These are phyloP conservation scores for Russula earlei DNA, from an alignment of 768 basidiomycete species.

Conservation along the genomic window DNA sequence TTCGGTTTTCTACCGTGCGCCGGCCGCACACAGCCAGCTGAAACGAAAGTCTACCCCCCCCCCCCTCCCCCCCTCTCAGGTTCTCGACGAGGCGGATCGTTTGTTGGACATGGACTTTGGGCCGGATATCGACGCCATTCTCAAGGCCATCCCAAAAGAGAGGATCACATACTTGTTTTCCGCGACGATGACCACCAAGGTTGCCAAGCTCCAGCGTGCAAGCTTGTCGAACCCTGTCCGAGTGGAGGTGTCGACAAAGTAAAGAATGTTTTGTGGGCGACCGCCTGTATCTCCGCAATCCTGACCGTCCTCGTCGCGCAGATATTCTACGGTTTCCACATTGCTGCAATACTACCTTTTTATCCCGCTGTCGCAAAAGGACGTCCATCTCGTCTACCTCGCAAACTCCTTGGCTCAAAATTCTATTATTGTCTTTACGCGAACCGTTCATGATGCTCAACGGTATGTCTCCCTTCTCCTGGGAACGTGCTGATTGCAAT, in stretches of 20 bases:
- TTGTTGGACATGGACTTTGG: constrained; percentile 96
- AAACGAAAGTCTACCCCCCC: neutral
- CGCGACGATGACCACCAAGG: constrained; percentile 98
- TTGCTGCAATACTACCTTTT: constrained; percentile 94
- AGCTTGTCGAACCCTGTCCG: constrained; percentile 89
- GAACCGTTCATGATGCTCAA: constrained; percentile 90
- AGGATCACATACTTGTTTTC: constrained; percentile 95
- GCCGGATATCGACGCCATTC: constrained; percentile 89
- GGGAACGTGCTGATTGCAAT: neutral
- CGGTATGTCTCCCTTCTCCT: constrained; percentile 34
- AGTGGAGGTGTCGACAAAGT: constrained; percentile 92
- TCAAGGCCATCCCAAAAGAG: constrained; percentile 90
- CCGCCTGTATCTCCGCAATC: neutral
- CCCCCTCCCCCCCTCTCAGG: no score
- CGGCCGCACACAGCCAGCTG: neutral
- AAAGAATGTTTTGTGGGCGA: constrained; percentile 24
- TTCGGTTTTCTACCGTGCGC: neutral
- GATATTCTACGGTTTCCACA: constrained; percentile 95
- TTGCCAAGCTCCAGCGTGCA: constrained; percentile 90
- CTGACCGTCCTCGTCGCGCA: constrained; percentile 25
- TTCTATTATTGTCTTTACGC: constrained; percentile 92
- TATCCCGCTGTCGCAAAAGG: constrained; percentile 85
- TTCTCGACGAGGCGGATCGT: constrained; percentile 96
- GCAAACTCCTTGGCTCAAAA: constrained; percentile 84
- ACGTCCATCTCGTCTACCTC: constrained; percentile 82